Base-by-base conservation (phyloP, 768 basidiomycete genomes). In the Podaxis sp. region DNA sequence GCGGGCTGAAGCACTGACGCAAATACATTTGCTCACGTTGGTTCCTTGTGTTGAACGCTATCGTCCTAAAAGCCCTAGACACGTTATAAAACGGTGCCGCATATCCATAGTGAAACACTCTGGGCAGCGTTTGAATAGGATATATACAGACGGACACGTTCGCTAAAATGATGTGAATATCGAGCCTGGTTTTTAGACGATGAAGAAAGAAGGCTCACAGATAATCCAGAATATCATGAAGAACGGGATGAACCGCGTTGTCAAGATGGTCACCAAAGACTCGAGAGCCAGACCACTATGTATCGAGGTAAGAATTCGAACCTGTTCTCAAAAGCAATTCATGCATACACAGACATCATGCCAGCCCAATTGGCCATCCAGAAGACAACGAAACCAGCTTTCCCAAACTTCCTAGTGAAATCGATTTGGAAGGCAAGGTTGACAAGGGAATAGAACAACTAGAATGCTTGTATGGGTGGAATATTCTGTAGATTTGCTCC, bases 191-290 rank as follows among this genome's bases (percentile, higher is more conserved):
- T 19, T 52, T 40, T 27, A 22, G 57, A 19, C 17, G 43, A n/a
- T 11, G 19, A 25, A 6, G 27, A 53, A 24, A 15, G 24, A 22
- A 33, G 36, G 68, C 80, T 24, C 64, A 85, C 87, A 68, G 63
- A 91, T 88, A 66, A 91, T 87, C 87, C 87, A 89, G 9, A 82
- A 56, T 49, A 89, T 76, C 72, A 90, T 80, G 76, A 91, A 90
- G 70, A 86, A 80, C 0, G 86, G 80, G 24, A 88, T 76, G 63
- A 82, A 87, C 57, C 78, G 76, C 1, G 76, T n/a, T 0, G 85
- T 88, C 56, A 90, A 68, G 19, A 90, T 56, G 0, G 86, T 85
- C 53, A 88, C 74, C 70, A 88, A 72, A 3, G 86, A 73, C 67
- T 90, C 89, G 4, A 90, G 66, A 0, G 86, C 87, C 1, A 89